Conservation (phyloP, 176 grass and related monocot species). For the Carex pumila region DNA sequence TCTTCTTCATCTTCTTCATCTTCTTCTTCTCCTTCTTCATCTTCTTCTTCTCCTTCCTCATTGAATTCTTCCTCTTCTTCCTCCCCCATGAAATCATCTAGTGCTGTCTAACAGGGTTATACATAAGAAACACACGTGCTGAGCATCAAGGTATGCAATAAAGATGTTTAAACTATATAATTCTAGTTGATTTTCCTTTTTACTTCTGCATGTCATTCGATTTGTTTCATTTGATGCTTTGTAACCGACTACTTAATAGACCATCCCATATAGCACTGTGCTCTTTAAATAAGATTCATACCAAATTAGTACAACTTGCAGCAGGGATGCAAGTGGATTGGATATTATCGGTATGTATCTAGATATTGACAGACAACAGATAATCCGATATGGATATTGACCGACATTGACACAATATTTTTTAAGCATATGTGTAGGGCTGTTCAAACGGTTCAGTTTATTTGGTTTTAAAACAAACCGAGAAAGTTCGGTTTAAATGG, state of each 20-base stretch:
- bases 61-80: slow-evolving; percentile 2
- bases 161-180: neutral
- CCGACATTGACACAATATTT: too few relatives aligned
- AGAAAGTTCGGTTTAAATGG: too few relatives aligned
- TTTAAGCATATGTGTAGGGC: too few relatives aligned
- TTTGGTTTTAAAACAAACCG: too few relatives aligned
- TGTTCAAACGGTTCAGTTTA: too few relatives aligned
- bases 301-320: neutral
- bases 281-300: neutral
- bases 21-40: slow-evolving; percentile 18
- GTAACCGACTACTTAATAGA: neutral
- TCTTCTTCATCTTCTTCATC: slow-evolving; percentile 12
- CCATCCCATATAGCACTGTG: neutral
- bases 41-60: slow-evolving; percentile 3
- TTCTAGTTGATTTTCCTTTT: neutral
- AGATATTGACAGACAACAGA: neutral
- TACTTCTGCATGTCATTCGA: neutral
- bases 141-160: neutral
- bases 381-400: too few relatives aligned
- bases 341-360: neutral
- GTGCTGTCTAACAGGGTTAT: neutral
- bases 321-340: neutral
- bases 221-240: neutral
- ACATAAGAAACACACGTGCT: neutral
- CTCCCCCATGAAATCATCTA: slow-evolving; percentile 26